Evolutionary conservation across 2,329 filamentous ascomycete genomes (phyloP), one percentile per base, ranked within the genome.

Genomic region (Botrytis sinoallii): DNA sequence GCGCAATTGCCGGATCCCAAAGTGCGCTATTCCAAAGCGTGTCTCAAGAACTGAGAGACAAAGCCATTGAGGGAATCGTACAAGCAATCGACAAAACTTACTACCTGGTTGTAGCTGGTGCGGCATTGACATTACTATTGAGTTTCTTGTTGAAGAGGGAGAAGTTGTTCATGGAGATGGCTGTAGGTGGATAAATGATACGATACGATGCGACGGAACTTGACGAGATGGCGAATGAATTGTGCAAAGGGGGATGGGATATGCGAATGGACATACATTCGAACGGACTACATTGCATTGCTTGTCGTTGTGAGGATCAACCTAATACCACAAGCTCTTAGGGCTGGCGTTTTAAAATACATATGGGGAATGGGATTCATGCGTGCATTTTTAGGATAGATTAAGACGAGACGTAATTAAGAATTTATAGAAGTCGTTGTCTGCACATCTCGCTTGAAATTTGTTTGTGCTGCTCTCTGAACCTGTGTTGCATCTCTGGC

Each of bases 131-230:
- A 2, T 46, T 80, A 20, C 72, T 81, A 8, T 67, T 75, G n/a
- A 77, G 77, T 16, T 22, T 78, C 22, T 75, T 78, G n/a, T 75
- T 81, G 77, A 80, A 77, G 74, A 75, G 75, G 40, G 79, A 80
- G 64, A 77, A 73, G 55, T 44, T 77, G 10, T 67, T 70, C n/a
- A 57, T 74, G 68, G 68, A 71, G 52, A 61, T 71, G 32, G 63
- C 63, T 68, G 74, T 72, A 25, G 73, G 64, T 40, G 60, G 40
- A 25, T 71, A 55, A 9, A 64, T 12, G 25, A 55, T 40, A 9
- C 4, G 35, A 32, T 46, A 22, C 20, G 25, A n/a, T n/a, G 18
- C 20, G 5, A 12, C 9, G 32, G 59, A n/a, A 14, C n/a, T 60
- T 29, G 16, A 64, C 25, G 16, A 29, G 35, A 25, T 48, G 3